phyloP scores from a whole-genome alignment of 495 filamentous ascomycete genomes.

The Aspergillus affinis region DNA sequence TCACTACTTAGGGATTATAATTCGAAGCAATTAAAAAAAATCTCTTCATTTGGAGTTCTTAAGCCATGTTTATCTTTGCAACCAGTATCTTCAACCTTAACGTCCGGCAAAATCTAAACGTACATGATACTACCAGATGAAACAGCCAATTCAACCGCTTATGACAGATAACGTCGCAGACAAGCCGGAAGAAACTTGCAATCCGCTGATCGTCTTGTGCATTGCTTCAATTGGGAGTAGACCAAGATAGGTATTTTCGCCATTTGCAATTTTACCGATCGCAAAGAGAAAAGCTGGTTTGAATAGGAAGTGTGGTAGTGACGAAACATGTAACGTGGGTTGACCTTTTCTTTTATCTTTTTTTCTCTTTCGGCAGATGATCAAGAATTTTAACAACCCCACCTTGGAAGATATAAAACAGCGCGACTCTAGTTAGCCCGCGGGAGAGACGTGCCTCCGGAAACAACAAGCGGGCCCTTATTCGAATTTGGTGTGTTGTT shows the following conservation, averaged over 20 bases:
- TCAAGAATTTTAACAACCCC: neutral
- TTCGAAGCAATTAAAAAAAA: neutral
- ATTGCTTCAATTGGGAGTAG: neutral
- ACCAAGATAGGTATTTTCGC: neutral
- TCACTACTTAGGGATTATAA: neutral
- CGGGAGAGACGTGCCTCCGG: slow-evolving; percentile 31
- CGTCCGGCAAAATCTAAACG: slow-evolving; percentile 3
- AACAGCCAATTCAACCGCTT: neutral
- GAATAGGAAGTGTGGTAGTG: neutral
- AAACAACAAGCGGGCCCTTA: slow-evolving; percentile 46
- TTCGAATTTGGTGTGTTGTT: slow-evolving; percentile 25
- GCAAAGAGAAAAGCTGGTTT: neutral
- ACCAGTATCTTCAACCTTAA: neutral
- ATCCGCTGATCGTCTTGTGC: neutral
- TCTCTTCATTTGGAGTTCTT: neutral
- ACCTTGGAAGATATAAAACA: neutral
- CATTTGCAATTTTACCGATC: slow-evolving; percentile 6
- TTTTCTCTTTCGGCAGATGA: neutral
- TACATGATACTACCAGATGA: neutral
- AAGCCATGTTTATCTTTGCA: neutral
- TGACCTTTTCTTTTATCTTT: neutral
- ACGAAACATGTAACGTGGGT: neutral
- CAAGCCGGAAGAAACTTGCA: neutral
- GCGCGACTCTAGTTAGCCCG: slow-evolving; percentile 24
- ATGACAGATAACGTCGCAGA: neutral